Base-by-base conservation (phyloP, 768 basidiomycete species). In the Pisolithus orientalis region DNA sequence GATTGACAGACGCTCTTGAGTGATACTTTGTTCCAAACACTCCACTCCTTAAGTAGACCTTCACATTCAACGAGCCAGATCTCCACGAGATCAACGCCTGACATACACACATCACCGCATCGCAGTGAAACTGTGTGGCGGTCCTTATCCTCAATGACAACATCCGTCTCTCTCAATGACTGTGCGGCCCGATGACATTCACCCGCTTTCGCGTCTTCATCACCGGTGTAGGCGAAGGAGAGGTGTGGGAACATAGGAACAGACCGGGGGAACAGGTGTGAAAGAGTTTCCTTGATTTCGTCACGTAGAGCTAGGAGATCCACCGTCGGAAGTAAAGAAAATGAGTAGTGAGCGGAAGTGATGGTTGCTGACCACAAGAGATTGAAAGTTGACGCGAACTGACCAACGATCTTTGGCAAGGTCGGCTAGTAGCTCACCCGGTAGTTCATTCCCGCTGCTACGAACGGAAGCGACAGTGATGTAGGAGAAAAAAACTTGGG, bases 271-370 rank as follows among this genome's bases (percentile, higher is more conserved):
- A 75, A 68, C 7, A 77, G 53, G 4, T 64, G 62, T 40, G 55
- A 59, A n/a, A 76, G 57, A 24, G 61, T 57, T 5, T 60, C 59
- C 50, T 78, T 72, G 28, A 89, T 69, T 31, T 72, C 58, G 29
- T 57, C 64, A 57, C 84, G 84, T 32, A 90, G 65, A 17, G 60
- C 61, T 25, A 64, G 53, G 17, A 90, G 69, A 28, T 72, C 78
- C 1, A 60, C 57, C 1, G 80, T 72, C 6, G 68, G 73, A 34
- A 69, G 63, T 59, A 85, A 69, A 0, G 76, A 67, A 67, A 59
- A 84, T 65, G 65, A 82, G 83, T 17, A 90, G 83, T 0, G 86
- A 87, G 57, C 84, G 81, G 64, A 80, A 88, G 68, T 83, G 90
- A 59, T 80, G 79, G 37, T 75, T 68, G 37, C 85, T 82, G 5